Conservation (phyloP, 192 early-diverging fungal genomes). For the Backusella parvicylindrica region DNA sequence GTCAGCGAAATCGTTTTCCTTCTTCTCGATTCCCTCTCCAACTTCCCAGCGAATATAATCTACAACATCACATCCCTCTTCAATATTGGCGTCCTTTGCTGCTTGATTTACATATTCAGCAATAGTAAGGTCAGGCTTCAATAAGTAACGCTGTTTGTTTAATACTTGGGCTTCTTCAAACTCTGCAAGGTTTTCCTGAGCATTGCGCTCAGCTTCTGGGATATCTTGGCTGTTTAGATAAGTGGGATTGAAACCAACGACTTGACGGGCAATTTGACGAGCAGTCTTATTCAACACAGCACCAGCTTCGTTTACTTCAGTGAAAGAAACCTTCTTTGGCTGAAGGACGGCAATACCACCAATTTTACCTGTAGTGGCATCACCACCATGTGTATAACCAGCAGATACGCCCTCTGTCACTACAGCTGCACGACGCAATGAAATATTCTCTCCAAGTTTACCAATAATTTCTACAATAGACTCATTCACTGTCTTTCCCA, state of each 20-base stretch:
- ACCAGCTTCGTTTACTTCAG: conserved; percentile 9
- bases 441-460: conserved; percentile 88
- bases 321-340: conserved; percentile 21
- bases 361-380: conserved; percentile 68
- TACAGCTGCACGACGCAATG: conserved; percentile 64
- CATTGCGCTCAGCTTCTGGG: conserved; percentile 34
- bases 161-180: conserved; percentile 56
- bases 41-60: conserved; percentile 78
- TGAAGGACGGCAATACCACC: conserved; percentile 73
- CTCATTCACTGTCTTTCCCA: conserved; percentile 51
- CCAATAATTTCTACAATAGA: conserved; percentile 74
- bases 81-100: conserved; percentile 40
- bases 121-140: conserved; percentile 69
- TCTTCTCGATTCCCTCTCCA: conserved; percentile 85
- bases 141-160: conserved; percentile 68
- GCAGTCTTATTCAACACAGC: conserved; percentile 54
- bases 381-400: conserved; percentile 75
- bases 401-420: conserved; percentile 37
- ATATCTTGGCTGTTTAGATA: conserved; percentile 46
- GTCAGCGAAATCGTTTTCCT: conserved; percentile 72
- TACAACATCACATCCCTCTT: conserved; percentile 50
- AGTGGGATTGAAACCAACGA: conserved; percentile 77
- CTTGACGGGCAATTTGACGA: conserved; percentile 78
- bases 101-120: conserved; percentile 56
- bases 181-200: conserved; percentile 40